phyloP scores from a whole-genome alignment of 1,284 basidiomycete genomes.

The Puccinia brachypodii region DNA sequence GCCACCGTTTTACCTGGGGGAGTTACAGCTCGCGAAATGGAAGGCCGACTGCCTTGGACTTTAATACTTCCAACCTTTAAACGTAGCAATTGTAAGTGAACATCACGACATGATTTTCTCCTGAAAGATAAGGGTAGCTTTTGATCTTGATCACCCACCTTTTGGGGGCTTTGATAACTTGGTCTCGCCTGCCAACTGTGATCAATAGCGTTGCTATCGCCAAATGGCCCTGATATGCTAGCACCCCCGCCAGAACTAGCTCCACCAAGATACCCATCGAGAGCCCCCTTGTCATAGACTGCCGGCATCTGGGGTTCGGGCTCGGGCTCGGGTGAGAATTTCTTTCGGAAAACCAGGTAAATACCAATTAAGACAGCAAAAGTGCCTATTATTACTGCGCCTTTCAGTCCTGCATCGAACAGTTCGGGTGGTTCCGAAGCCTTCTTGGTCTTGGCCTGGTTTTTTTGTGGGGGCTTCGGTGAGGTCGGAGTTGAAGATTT shows the following conservation, averaged over 20 bases:
- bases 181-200: background rate
- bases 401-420: slow-evolving; percentile 6
- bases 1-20: background rate
- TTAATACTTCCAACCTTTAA: background rate
- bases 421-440: background rate
- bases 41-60: background rate
- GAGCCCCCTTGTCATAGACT: background rate
- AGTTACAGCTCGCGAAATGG: background rate
- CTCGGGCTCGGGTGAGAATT: background rate
- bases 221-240: slow-evolving; percentile 2
- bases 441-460: background rate
- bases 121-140: background rate
- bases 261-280: too few relatives aligned
- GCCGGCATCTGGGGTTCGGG: background rate
- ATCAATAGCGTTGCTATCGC: background rate
- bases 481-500: background rate
- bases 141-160: background rate
- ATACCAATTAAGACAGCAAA: background rate
- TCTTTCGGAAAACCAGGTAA: background rate
- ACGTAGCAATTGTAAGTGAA: background rate
- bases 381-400: background rate
- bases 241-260: background rate
- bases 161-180: background rate
- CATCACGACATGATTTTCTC: background rate
- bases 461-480: background rate